A percentile compares a stretch with the other conserved stretches of the same genome.
These are phyloP conservation scores for Martiniozyma abietophila DNA, from an alignment of 805 yeast species.

Conservation along the genomic window DNA sequence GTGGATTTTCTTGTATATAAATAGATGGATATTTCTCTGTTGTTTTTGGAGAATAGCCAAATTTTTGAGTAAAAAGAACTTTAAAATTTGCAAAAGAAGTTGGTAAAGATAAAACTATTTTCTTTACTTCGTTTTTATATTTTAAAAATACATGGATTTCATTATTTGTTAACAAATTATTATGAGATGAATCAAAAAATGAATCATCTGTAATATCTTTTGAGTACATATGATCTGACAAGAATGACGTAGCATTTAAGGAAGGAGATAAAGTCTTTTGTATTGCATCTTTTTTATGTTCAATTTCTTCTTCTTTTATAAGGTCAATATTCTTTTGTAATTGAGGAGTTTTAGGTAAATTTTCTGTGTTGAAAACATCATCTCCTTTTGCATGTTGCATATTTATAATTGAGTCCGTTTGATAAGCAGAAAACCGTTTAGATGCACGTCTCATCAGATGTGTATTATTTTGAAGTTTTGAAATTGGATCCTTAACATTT, in stretches of 20 bases:
- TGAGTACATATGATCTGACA: too few species aligned
- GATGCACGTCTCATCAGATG: slow-evolving; percentile 89
- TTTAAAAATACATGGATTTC: slow-evolving; percentile 36
- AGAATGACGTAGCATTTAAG: too few species aligned
- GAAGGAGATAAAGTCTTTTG: slow-evolving; percentile 5
- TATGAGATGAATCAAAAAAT: background rate
- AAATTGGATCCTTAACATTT: slow-evolving; percentile 45
- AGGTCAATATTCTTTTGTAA: slow-evolving; percentile 20
- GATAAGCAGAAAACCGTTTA: slow-evolving; percentile 88
- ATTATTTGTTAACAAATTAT: background rate
- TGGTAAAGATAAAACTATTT: slow-evolving; percentile 36
- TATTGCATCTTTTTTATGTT: slow-evolving; percentile 10
- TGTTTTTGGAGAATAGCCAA: slow-evolving; percentile 61
- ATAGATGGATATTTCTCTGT: slow-evolving; percentile 59
- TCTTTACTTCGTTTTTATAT: slow-evolving; percentile 45
- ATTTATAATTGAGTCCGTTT: slow-evolving; percentile 29
- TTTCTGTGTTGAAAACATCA: slow-evolving; percentile 2
- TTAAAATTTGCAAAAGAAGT: slow-evolving; percentile 47
- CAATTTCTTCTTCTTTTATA: slow-evolving; percentile 19
- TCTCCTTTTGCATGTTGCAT: slow-evolving; percentile 15
- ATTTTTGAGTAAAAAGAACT: slow-evolving; percentile 74
- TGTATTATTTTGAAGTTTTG: slow-evolving; percentile 73
- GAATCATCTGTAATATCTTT: slow-evolving; percentile 8
- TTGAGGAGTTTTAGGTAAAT: slow-evolving; percentile 19
- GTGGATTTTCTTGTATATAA: slow-evolving; percentile 53